Evolutionary conservation across 108 stramenopile genomes (phyloP), one percentile per base, ranked within the genome.

Genomic region (Licmophora abbreviata): DNA sequence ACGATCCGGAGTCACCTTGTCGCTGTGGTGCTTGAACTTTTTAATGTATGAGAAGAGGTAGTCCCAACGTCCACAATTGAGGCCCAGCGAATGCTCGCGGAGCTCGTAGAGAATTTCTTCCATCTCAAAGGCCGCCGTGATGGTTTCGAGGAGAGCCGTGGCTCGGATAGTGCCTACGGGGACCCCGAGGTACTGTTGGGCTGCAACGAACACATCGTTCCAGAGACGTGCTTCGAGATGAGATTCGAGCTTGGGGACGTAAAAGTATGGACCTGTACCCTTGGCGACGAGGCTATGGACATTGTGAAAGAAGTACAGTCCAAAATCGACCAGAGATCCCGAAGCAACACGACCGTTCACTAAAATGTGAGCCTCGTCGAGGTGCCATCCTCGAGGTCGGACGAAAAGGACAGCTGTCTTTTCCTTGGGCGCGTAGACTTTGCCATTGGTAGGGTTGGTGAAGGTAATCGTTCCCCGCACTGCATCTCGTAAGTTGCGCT

Each of bases 21-120:
- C 74, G 2, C 31, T 44, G 45, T 87, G 89, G 37, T 64, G 64
- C 61, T 84, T 84, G 56, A 90, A 85, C 51, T 89, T 89, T 67
- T 96, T 94, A 63, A 96, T 92, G 74, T 76, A 92, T 21, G 75
- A 77, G 70, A 96, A 96, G 28, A 94, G 66, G 61, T 96, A 96
- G 57, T 96, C 95, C 93, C 93, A 96, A 12, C 93, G 80, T 25
- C 95, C 95, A 59, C 93, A 94, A 56, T 96, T 96, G 47, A 96
- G 64, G 29, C 93, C 95, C n/a, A 88, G 45, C 15, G 85, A 88
- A 64, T 96, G 93, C 34, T 85, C 76, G 18, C 85, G 78, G n/a
- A 96, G 74, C 62, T 93, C 93, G 66, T 93, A 92, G 27, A 94
- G 71, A 58, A 96, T 87, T 59, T 93, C 95, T 54, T 96, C 95